These are phyloP conservation scores for Pilobolus umbonatus DNA, from an alignment of 192 early-diverging fungal species.

Conservation along the genomic window DNA sequence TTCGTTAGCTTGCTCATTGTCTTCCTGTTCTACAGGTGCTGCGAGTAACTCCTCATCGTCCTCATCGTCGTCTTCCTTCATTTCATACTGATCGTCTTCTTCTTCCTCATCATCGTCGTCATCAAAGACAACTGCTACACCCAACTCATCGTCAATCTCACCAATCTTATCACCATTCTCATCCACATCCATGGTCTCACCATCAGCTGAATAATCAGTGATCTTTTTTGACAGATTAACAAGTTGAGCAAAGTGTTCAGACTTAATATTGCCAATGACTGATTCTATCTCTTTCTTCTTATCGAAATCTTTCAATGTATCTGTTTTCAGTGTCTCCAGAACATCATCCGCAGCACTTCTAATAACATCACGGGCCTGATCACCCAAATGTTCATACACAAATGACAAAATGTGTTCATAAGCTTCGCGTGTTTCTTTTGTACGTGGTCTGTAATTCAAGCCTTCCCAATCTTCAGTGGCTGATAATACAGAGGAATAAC, in stretches of 20 bases:
- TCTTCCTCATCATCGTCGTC: slow-evolving; percentile 91
- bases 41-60: slow-evolving; percentile 45
- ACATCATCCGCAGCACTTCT: slow-evolving; percentile 84
- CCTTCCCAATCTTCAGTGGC: slow-evolving; percentile 88
- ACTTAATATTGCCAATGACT: slow-evolving; percentile 63
- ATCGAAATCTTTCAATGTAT: slow-evolving; percentile 81
- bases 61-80: slow-evolving; percentile 53
- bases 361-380: slow-evolving; percentile 88
- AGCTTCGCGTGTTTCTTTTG: slow-evolving; percentile 80
- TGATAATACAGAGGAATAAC: slow-evolving; percentile 70
- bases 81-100: slow-evolving; percentile 60
- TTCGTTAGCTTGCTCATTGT: slow-evolving; percentile 46
- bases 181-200: slow-evolving; percentile 51
- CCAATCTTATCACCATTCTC: slow-evolving; percentile 49
- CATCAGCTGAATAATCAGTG: slow-evolving; percentile 77
- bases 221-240: slow-evolving; percentile 93
- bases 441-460: slow-evolving; percentile 80
- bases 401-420: slow-evolving; percentile 90
- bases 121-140: slow-evolving; percentile 95
- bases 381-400: slow-evolving; percentile 74
- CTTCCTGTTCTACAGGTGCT: slow-evolving; percentile 33
- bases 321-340: slow-evolving; percentile 78
- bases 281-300: slow-evolving; percentile 81
- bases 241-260: slow-evolving; percentile 82
- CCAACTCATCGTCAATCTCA: slow-evolving; percentile 79